These are phyloP conservation scores for carrot (Daucus carota) DNA, from an alignment of 129 eudicot species.

Conservation along the genomic window DNA sequence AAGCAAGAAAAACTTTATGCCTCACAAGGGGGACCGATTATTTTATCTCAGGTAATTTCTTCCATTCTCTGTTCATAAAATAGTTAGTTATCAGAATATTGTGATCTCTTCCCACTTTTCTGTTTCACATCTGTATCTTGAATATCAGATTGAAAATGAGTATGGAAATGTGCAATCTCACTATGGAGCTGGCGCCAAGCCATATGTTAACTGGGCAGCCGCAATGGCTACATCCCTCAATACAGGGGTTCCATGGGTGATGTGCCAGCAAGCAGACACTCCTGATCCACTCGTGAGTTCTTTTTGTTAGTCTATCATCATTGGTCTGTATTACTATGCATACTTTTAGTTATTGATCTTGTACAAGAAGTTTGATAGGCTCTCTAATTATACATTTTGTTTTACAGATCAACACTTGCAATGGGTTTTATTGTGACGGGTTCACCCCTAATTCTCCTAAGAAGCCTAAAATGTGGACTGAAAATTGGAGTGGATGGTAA, in stretches of 20 bases:
- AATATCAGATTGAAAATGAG: constrained; percentile 83
- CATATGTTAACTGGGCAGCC: constrained; percentile 92
- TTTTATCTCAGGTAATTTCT: constrained; percentile 69
- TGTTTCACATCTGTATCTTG: not conserved
- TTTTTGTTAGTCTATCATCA: not conserved
- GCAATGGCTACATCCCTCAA: constrained; percentile 77
- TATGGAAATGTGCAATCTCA: constrained; percentile 63
- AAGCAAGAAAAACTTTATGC: constrained; percentile 80
- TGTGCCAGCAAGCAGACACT: constrained; percentile 94
- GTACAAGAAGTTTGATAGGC: too few species aligned
- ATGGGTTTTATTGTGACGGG: constrained; percentile 92
- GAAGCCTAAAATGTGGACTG: constrained; percentile 95
- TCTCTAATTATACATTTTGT: not conserved
- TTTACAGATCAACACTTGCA: constrained; percentile 83
- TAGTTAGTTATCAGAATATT: not conserved
- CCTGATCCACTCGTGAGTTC: constrained; percentile 74
- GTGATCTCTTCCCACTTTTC: constrained; percentile 15
- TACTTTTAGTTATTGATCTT: not conserved
- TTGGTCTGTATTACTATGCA: not conserved
- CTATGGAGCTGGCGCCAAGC: constrained; percentile 56
- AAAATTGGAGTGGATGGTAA: constrained; percentile 97
- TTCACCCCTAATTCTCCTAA: constrained; percentile 73
- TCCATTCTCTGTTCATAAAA: not conserved
- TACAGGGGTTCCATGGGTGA: constrained; percentile 99
- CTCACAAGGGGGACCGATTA: constrained; percentile 95